Base-by-base conservation (phyloP, 2,329 filamentous ascomycete genomes). In the Microdochium nivale region DNA sequence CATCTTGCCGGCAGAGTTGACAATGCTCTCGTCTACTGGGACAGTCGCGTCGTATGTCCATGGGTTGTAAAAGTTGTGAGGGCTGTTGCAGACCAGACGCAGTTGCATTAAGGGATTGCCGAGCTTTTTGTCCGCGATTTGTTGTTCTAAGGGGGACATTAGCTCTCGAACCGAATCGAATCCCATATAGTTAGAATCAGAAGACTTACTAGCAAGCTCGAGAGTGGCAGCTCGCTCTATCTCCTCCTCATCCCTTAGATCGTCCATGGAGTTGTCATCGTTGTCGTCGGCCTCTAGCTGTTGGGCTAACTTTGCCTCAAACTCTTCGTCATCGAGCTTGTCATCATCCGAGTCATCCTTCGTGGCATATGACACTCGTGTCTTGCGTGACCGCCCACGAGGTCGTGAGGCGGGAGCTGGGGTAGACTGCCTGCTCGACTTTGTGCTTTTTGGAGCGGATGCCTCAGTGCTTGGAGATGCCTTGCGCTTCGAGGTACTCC, bases 11-110 rank as follows among this genome's bases (percentile, higher is more conserved):
- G 90, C 96, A 0, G 88, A 83, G 0, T 87, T 92, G 32, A 99
- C 81, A 5, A 99, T 80, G 1, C 80, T 86, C 62, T 95, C 87
- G 60, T 97, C 90, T 0, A 90, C 72, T 0, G 79, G 72, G 0
- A 78, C 66, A 5, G 79, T 77, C 1, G 78, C 75, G 16, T 80
- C 76, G 5, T 75, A 74, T 0, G 80, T 76, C 80, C 92, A 97
- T 0, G 94, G 92, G 64, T 90, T 95, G 70, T 95, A 97, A 66
- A 99, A 97, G 64, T 96, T 95, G 68, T 96, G 91, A 0, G 94
- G 94, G 0, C 84, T 89, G 67, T 99, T 96, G 68, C 94, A 97
- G 11, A 89, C 90, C 0, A 96, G 79, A 0, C 94, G 87, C 3
- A 96, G 81, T 65, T 99, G 94, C 76, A 96, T 90, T 21, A 97